These are phyloP conservation scores for Immersiella caudata DNA, from an alignment of 495 filamentous ascomycete species.

Conservation along the genomic window DNA sequence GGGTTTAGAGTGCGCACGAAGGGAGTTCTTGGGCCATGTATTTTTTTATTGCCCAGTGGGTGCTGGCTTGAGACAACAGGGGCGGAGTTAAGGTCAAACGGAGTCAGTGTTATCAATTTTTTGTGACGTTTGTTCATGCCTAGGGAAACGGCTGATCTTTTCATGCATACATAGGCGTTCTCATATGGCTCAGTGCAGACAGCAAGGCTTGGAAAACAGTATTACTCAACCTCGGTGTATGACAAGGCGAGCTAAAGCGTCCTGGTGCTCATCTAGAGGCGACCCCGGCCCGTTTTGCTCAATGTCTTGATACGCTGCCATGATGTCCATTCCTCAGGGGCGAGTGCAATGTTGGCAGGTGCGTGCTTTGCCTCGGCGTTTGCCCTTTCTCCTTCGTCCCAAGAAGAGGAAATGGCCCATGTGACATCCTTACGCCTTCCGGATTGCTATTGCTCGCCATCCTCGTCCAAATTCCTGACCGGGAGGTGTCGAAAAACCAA, in stretches of 20 bases:
- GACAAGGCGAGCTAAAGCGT: background rate
- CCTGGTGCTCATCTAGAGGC: background rate
- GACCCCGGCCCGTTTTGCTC: no score
- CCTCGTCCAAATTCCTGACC: no score
- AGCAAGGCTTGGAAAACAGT: background rate
- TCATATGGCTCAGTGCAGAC: background rate
- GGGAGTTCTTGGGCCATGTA: background rate
- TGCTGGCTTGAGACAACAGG: background rate
- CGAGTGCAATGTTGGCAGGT: no score
- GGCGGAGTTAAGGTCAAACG: background rate
- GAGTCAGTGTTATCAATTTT: background rate
- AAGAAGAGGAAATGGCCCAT: no score
- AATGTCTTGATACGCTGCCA: no score
- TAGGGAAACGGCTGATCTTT: background rate
- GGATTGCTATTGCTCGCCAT: no score
- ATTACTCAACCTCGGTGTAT: background rate
- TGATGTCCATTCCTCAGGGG: no score
- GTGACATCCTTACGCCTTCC: no score
- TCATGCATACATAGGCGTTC: slow-evolving; percentile 3
- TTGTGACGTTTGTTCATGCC: background rate
- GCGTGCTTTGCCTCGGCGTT: no score
- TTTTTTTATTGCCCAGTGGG: background rate
- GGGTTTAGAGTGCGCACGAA: background rate
- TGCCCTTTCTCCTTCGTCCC: no score
- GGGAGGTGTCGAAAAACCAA: no score